These are phyloP conservation scores for Yamadazyma olivae DNA, from an alignment of 805 yeast species.

Conservation along the genomic window DNA sequence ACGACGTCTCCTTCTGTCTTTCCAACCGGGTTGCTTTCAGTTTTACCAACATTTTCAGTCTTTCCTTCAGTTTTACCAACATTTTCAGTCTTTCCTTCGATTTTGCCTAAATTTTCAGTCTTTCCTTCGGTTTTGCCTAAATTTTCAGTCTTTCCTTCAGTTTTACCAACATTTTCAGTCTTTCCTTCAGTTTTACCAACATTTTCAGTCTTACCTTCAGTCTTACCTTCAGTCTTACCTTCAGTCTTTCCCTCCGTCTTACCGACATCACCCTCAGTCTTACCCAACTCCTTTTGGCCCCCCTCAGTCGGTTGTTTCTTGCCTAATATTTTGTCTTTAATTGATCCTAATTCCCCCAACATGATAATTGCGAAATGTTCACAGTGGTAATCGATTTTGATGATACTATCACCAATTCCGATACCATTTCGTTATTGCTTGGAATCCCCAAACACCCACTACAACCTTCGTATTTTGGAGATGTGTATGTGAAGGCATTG, in stretches of 20 bases:
- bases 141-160: conserved; percentile 5
- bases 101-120: conserved; percentile 7
- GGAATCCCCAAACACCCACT: conserved; percentile 19
- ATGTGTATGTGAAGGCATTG: conserved; percentile 38
- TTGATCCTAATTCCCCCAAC: conserved; percentile 9
- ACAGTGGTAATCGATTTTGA: conserved; percentile 59
- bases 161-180: conserved; percentile 5
- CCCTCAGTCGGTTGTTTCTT: too few species aligned
- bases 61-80: conserved; percentile 5
- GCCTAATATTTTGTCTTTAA: conserved; percentile 3
- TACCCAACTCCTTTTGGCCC: not conserved
- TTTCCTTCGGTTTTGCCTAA: conserved; percentile 3
- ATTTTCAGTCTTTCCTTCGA: conserved; percentile 11
- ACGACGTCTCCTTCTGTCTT: conserved; percentile 5
- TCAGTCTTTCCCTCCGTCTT: conserved; percentile 9
- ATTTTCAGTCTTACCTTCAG: conserved; percentile 1
- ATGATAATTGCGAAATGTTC: conserved; percentile 2
- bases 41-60: conserved; percentile 6
- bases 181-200: conserved; percentile 8
- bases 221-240: conserved; percentile 6
- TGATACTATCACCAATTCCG: conserved; percentile 56
- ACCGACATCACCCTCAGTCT: not conserved
- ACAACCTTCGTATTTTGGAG: conserved; percentile 40
- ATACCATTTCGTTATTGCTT: conserved; percentile 40
- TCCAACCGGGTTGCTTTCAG: too few species aligned